These are phyloP conservation scores for Lantana camara DNA, from an alignment of 257 asterid species.

Conservation along the genomic window DNA sequence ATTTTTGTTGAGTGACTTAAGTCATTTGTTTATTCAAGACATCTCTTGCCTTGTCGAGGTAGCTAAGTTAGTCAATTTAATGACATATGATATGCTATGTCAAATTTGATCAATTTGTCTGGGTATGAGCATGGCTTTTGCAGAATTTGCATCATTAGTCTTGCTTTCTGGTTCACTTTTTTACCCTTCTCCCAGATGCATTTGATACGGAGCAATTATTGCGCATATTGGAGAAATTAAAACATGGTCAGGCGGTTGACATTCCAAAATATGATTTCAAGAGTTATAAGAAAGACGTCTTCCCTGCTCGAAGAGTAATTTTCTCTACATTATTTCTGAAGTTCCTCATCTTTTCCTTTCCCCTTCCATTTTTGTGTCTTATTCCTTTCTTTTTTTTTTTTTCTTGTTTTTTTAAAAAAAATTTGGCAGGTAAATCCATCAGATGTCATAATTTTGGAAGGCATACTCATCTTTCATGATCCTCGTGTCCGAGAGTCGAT, in stretches of 20 bases:
- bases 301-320: constrained; percentile 86
- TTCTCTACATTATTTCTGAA: constrained; percentile 8
- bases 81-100: too few relatives aligned
- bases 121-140: constrained; percentile 13
- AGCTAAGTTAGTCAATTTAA: too few relatives aligned
- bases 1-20: constrained; percentile 1
- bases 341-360: neutral
- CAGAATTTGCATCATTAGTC: constrained; percentile 20
- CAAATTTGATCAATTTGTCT: too few relatives aligned
- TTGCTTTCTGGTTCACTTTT: constrained; percentile 12
- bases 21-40: constrained; percentile 18
- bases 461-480: constrained; percentile 95
- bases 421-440: constrained; percentile 91
- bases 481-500: constrained; percentile 80
- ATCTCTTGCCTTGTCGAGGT: too few relatives aligned
- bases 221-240: constrained; percentile 71
- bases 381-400: constrained; percentile 19
- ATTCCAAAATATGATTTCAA: constrained; percentile 93
- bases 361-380: constrained; percentile 2
- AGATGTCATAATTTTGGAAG: constrained; percentile 95
- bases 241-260: constrained; percentile 85
- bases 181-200: constrained; percentile 62
- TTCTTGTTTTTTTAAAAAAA: constrained; percentile 19
- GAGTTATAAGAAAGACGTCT: constrained; percentile 70
- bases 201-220: constrained; percentile 78